Evolutionary conservation across 2,329 filamentous ascomycete genomes (phyloP).

Genomic region (Penicillium rolfsii): DNA sequence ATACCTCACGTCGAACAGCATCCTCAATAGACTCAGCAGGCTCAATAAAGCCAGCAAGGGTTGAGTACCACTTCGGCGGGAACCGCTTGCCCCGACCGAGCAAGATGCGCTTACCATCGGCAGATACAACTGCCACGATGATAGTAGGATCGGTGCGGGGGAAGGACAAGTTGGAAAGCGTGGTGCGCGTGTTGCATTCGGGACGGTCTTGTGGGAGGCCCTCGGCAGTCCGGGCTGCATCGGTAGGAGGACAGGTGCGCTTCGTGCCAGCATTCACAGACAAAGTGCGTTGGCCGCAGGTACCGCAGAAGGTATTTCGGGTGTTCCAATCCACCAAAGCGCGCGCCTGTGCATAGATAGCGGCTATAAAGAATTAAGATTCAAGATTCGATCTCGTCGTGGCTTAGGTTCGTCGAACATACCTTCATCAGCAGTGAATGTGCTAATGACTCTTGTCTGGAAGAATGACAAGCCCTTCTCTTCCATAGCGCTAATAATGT

Average conservation of each 20-base stretch:
- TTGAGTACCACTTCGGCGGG: constrained; percentile 84
- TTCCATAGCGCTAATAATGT: constrained; percentile 63
- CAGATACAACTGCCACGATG: constrained; percentile 88
- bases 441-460: constrained; percentile 66
- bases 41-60: constrained; percentile 84
- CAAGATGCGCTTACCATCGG: constrained; percentile 75
- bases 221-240: constrained; percentile 38
- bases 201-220: constrained; percentile 53
- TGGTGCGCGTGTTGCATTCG: constrained; percentile 78
- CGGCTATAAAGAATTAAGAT: constrained; percentile 59
- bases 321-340: constrained; percentile 92
- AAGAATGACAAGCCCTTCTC: constrained; percentile 67
- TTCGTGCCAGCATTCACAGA: constrained; percentile 50
- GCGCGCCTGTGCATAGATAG: constrained; percentile 86
- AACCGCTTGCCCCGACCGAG: constrained; percentile 84
- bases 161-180: constrained; percentile 88
- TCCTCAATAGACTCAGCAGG: constrained; percentile 85
- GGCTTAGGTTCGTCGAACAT: constrained; percentile 25
- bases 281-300: constrained; percentile 81
- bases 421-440: constrained; percentile 66
- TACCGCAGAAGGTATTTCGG: constrained; percentile 87
- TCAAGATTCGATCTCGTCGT: not conserved
- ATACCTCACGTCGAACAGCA: constrained; percentile 79
- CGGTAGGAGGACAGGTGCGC: constrained; percentile 49
- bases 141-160: constrained; percentile 92